phyloP scores from a whole-genome alignment of 345 rosid species.

The Pseudoturritis turrita region DNA sequence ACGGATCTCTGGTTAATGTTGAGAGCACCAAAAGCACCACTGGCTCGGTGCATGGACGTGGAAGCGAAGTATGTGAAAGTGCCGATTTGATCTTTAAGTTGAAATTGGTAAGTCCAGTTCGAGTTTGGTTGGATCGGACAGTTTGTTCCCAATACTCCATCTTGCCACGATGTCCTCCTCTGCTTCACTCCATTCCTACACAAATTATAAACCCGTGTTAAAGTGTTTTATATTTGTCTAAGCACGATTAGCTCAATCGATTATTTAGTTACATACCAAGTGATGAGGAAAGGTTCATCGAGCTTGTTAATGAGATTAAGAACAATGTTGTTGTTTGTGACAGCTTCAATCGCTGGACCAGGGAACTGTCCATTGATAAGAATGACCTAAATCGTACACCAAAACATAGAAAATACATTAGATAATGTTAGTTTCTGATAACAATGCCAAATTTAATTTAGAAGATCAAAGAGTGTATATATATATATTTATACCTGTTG shows the following conservation, averaged over 20 bases:
- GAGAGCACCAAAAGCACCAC: slow-evolving; percentile 66
- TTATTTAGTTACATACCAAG: slow-evolving; percentile 45
- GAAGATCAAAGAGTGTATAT: background rate
- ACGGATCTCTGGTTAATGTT: slow-evolving; percentile 48
- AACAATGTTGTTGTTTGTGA: slow-evolving; percentile 73
- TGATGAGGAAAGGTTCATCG: slow-evolving; percentile 72
- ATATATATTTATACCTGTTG: slow-evolving; percentile 29
- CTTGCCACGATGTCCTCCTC: slow-evolving; percentile 76
- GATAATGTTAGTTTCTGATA: background rate
- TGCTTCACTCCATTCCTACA: slow-evolving; percentile 75
- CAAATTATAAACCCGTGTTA: background rate
- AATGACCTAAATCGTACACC: slow-evolving; percentile 52
- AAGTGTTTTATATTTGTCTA: too few relatives aligned
- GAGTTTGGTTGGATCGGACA: slow-evolving; percentile 71
- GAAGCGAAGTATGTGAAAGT: slow-evolving; percentile 68
- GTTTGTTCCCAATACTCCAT: slow-evolving; percentile 87
- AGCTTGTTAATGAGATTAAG: slow-evolving; percentile 64
- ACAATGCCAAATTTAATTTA: background rate
- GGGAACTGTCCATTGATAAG: slow-evolving; percentile 83
- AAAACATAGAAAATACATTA: background rate
- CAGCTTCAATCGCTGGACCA: slow-evolving; percentile 75
- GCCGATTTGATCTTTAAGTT: slow-evolving; percentile 80
- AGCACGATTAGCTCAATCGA: background rate
- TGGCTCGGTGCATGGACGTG: slow-evolving; percentile 56
- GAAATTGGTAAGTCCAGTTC: slow-evolving; percentile 84